Conservation (phyloP, 108 stramenopile genomes). For the Asterionellopsis glacialis region DNA sequence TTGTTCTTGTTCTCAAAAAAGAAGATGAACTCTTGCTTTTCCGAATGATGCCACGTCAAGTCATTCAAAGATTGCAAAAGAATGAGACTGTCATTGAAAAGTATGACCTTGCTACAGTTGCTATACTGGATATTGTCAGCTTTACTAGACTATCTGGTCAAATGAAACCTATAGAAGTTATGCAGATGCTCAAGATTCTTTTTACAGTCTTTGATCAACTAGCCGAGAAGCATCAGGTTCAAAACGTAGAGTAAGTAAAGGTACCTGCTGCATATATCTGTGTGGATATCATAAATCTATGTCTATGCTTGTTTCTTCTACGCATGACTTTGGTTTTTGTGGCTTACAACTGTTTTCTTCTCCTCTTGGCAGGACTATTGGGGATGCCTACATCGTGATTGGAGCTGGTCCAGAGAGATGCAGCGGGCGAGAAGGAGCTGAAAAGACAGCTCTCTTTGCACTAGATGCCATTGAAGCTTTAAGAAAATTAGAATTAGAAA, state of each 20-base stretch:
- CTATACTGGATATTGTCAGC: conserved; percentile 75
- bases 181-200: conserved; percentile 57
- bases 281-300: too few species aligned
- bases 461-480: conserved; percentile 34
- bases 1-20: too few species aligned
- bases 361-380: conserved; percentile 28
- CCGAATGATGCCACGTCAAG: too few species aligned
- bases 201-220: conserved; percentile 55
- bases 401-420: conserved; percentile 3
- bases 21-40: too few species aligned
- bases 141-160: conserved; percentile 50
- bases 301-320: too few species aligned
- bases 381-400: not conserved
- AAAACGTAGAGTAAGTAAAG: too few species aligned
- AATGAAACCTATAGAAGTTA: conserved; percentile 53
- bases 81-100: not conserved
- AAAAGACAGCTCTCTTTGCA: conserved; percentile 42
- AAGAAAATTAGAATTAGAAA: conserved; percentile 30
- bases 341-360: conserved; percentile 25
- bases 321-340: too few species aligned
- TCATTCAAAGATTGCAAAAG: too few species aligned
- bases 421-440: conserved; percentile 21
- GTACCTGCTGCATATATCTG: too few species aligned
- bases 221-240: conserved; percentile 42
- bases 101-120: conserved; percentile 43